phyloP scores from a whole-genome alignment of 106 monocot species.

The Platanthera guangdongensis region DNA sequence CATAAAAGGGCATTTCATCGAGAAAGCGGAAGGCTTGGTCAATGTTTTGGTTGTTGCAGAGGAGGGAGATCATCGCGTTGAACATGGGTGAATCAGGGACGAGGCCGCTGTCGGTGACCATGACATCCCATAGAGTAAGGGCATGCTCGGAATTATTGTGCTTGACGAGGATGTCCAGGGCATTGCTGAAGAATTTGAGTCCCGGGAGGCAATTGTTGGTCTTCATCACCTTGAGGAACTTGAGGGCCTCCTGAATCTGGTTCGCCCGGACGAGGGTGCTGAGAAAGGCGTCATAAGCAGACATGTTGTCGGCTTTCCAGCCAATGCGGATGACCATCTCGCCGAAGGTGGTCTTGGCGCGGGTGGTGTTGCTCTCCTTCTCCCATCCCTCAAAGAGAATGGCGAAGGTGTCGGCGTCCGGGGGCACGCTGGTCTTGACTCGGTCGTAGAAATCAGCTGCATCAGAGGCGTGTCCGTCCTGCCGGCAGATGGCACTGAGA shows the following conservation, averaged over 20 bases:
- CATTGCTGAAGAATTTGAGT: constrained; percentile 47
- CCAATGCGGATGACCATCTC: constrained; percentile 71
- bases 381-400: constrained; percentile 74
- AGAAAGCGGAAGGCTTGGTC: constrained; percentile 31
- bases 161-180: constrained; percentile 42
- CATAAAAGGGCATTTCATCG: constrained; percentile 77
- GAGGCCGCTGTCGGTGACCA: constrained; percentile 41
- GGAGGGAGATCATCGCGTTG: constrained; percentile 45
- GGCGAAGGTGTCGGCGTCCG: constrained; percentile 61
- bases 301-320: constrained; percentile 42
- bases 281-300: constrained; percentile 64
- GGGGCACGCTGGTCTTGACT: constrained; percentile 32
- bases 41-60: constrained; percentile 25
- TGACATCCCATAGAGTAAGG: constrained; percentile 44
- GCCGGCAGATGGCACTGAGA: constrained; percentile 45
- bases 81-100: constrained; percentile 45
- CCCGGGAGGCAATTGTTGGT: constrained; percentile 58
- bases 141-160: constrained; percentile 30
- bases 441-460: constrained; percentile 57
- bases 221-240: constrained; percentile 70
- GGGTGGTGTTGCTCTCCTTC: constrained; percentile 36
- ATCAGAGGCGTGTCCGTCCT: constrained; percentile 21
- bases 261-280: constrained; percentile 39
- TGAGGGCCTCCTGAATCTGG: constrained; percentile 42
- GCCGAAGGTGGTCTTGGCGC: constrained; percentile 62